phyloP scores from a whole-genome alignment of 257 asterid genomes.

The Datura wrightii region DNA sequence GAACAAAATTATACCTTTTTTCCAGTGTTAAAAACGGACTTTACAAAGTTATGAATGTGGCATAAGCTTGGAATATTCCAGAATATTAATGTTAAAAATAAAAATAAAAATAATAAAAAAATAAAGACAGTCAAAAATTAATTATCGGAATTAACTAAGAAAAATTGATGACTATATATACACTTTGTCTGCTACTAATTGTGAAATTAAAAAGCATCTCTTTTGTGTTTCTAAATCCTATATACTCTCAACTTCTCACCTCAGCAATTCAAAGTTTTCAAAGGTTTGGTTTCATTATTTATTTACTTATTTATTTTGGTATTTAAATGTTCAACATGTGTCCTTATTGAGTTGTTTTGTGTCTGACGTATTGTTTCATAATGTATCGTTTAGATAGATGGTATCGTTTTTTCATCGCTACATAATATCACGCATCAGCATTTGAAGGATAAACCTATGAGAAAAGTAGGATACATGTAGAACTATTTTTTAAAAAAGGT shows the following conservation, averaged over 20 bases:
- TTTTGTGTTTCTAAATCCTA: neutral
- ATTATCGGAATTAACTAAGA: slow-evolving; percentile 12
- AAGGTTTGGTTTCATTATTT: neutral
- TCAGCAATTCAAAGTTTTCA: neutral
- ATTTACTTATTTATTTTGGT: neutral
- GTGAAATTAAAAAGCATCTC: slow-evolving; percentile 29
- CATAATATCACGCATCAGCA: too few relatives aligned
- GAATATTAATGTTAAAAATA: neutral
- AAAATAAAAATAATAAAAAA: neutral
- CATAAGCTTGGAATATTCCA: slow-evolving; percentile 8
- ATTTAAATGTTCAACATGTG: neutral
- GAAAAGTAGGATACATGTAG: too few relatives aligned
- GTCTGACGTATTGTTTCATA: too few relatives aligned
- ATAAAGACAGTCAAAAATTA: neutral
- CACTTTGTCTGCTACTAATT: neutral
- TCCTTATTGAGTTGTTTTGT: too few relatives aligned
- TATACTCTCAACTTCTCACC: slow-evolving; percentile 3
- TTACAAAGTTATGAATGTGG: neutral
- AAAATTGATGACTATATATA: neutral
- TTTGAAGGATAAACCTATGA: too few relatives aligned
- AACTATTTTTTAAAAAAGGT: too few relatives aligned
- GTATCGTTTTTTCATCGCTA: too few relatives aligned
- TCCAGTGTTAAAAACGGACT: slow-evolving; percentile 1
- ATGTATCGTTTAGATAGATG: too few relatives aligned
- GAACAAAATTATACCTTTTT: neutral